A percentile compares a stretch with the other conserved stretches of the same genome.
Conservation (phyloP, 371 early-diverging fungal species). For the Rhizopus microsporus region DNA sequence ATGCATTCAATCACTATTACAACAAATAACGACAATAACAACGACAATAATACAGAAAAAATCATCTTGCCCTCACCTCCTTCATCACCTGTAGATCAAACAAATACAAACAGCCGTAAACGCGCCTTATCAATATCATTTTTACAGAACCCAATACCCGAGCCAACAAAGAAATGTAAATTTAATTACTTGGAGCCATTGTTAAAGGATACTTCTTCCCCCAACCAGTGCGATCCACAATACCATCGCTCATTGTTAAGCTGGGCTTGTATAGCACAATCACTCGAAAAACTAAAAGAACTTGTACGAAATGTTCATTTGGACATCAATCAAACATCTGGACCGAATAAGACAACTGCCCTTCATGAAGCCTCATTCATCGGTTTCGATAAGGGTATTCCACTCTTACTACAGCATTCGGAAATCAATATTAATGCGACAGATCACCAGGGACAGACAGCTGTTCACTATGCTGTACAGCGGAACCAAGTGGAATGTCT, state of each 20-base stretch:
- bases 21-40: not conserved
- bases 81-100: constrained; percentile 26
- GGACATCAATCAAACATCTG: constrained; percentile 32
- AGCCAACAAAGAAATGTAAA: constrained; percentile 15
- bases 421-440: constrained; percentile 29
- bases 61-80: constrained; percentile 34
- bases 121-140: constrained; percentile 25
- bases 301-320: constrained; percentile 28
- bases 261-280: constrained; percentile 42
- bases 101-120: constrained; percentile 25
- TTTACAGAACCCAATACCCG: constrained; percentile 14
- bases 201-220: constrained; percentile 24
- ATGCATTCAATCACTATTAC: constrained; percentile 15
- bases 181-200: constrained; percentile 22
- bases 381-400: constrained; percentile 35
- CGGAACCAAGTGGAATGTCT: constrained; percentile 30
- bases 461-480: constrained; percentile 39
- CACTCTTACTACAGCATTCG: constrained; percentile 28
- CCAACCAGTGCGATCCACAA: constrained; percentile 25
- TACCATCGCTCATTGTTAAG: constrained; percentile 29
- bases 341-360: constrained; percentile 36
- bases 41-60: not conserved
- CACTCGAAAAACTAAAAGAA: constrained; percentile 25
- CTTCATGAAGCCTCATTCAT: constrained; percentile 40
- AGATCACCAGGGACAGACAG: constrained; percentile 30